These are phyloP conservation scores for Corynascus novoguineensis DNA, from an alignment of 495 filamentous ascomycete species.

Conservation along the genomic window DNA sequence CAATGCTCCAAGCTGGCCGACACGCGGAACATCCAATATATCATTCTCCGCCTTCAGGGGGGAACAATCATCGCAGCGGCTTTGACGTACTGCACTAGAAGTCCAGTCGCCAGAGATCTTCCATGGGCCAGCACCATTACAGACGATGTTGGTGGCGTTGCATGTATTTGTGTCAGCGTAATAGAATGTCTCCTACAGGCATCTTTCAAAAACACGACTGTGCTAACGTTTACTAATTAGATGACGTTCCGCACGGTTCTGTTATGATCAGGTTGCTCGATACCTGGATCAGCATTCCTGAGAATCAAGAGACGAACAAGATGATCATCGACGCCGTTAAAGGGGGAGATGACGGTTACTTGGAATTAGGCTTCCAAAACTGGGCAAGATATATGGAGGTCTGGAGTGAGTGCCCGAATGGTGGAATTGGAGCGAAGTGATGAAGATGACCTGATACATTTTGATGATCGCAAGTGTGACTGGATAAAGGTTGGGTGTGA, in stretches of 20 bases:
- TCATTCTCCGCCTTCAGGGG: conserved; percentile 40
- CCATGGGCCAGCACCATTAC: conserved; percentile 54
- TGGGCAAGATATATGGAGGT: conserved; percentile 29
- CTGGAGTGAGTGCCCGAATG: neutral
- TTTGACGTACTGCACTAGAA: conserved; percentile 51
- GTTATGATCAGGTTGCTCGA: conserved; percentile 43
- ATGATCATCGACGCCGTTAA: conserved; percentile 43
- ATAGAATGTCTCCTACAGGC: conserved; percentile 24
- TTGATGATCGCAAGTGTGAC: neutral
- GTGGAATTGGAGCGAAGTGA: neutral
- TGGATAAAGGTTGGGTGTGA: neutral
- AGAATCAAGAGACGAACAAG: conserved; percentile 34
- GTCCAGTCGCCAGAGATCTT: conserved; percentile 49
- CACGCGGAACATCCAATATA: conserved; percentile 42
- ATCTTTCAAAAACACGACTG: neutral
- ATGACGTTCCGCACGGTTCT: conserved; percentile 33
- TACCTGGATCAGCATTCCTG: conserved; percentile 36
- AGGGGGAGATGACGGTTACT: conserved; percentile 38
- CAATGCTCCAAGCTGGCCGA: conserved; percentile 45
- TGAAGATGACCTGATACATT: neutral
- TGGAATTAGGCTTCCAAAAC: conserved; percentile 40
- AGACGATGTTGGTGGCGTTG: conserved; percentile 52
- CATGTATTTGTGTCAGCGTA: conserved; percentile 54
- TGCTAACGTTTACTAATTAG: conserved; percentile 17
- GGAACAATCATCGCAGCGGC: conserved; percentile 48